A percentile compares a stretch with the other conserved stretches of the same genome.
phyloP scores from a whole-genome alignment of 2,329 filamentous ascomycete species.

The Pezicula rhizophila region DNA sequence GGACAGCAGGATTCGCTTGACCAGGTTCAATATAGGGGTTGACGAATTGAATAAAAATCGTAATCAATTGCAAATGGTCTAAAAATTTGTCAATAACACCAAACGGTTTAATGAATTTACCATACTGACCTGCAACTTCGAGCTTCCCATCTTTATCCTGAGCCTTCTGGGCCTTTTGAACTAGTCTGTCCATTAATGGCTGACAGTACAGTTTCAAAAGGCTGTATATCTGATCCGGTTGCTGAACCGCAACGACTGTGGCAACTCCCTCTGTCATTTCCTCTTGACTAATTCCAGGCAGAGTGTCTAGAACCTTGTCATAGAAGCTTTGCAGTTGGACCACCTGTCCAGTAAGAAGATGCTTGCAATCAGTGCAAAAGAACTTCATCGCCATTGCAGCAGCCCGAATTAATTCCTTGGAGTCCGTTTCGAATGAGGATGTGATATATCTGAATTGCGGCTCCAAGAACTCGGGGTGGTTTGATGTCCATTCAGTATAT shows the following conservation, averaged over 20 bases:
- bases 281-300: constrained; percentile 83
- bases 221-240: constrained; percentile 70
- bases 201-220: constrained; percentile 91
- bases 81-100: constrained; percentile 4
- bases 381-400: constrained; percentile 94
- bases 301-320: constrained; percentile 76
- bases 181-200: constrained; percentile 77
- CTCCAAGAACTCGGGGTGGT: constrained; percentile 87
- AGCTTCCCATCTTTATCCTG: constrained; percentile 78
- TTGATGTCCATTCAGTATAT: constrained; percentile 96
- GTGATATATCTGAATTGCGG: constrained; percentile 95
- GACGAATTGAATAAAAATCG: constrained; percentile 75
- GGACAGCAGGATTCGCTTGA: constrained; percentile 82
- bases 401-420: constrained; percentile 84
- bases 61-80: constrained; percentile 90
- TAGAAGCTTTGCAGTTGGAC: constrained; percentile 88
- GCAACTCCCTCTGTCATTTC: constrained; percentile 96
- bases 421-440: constrained; percentile 80
- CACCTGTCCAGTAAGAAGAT: constrained; percentile 77
- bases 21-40: constrained; percentile 67
- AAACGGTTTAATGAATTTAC: neutral
- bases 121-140: constrained; percentile 66
- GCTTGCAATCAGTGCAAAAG: constrained; percentile 91
- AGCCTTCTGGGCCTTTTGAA: constrained; percentile 80
- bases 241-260: constrained; percentile 82